A percentile compares a stretch with the other conserved stretches of the same genome.
phyloP scores from a whole-genome alignment of 75 land plant species.

The Selaginella tamariscina region DNA sequence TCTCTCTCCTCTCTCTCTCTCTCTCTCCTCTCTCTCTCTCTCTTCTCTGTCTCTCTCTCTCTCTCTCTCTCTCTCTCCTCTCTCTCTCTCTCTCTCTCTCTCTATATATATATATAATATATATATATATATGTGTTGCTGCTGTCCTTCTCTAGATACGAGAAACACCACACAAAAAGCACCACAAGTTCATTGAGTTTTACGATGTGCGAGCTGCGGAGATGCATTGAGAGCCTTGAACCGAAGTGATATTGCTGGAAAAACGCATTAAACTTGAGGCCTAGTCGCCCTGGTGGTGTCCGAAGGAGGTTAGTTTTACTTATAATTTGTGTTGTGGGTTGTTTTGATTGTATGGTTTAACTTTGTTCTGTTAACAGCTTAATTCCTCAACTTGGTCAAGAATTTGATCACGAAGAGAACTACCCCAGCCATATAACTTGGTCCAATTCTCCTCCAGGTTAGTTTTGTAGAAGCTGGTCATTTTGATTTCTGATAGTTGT shows the following conservation, averaged over 20 bases:
- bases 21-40: no score
- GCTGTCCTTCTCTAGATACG: conserved; percentile 5
- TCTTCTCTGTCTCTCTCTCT: neutral
- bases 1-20: no score
- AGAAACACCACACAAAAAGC: conserved; percentile 12
- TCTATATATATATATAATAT: no score
- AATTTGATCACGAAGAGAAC: conserved; percentile 64
- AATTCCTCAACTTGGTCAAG: conserved; percentile 81
- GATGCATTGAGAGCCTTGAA: conserved; percentile 9
- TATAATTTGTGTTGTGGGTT: neutral
- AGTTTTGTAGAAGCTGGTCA: neutral
- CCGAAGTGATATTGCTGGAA: conserved; percentile 13
- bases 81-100: no score
- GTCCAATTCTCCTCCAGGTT: conserved; percentile 90
- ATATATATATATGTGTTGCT: neutral
- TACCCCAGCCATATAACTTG: conserved; percentile 73
- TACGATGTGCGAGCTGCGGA: conserved; percentile 13
- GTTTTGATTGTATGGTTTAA: neutral
- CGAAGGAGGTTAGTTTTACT: conserved; percentile 38
- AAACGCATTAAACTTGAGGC: conserved; percentile 64
- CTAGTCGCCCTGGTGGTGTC: conserved; percentile 49
- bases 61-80: no score
- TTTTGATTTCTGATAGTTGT: neutral
- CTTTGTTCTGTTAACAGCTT: conserved; percentile 34
- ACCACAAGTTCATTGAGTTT: conserved; percentile 18